A percentile compares a stretch with the other conserved stretches of the same genome.
These are phyloP conservation scores for Fusarium sp. DNA, from an alignment of 2,329 filamentous ascomycete genomes.

Conservation along the genomic window DNA sequence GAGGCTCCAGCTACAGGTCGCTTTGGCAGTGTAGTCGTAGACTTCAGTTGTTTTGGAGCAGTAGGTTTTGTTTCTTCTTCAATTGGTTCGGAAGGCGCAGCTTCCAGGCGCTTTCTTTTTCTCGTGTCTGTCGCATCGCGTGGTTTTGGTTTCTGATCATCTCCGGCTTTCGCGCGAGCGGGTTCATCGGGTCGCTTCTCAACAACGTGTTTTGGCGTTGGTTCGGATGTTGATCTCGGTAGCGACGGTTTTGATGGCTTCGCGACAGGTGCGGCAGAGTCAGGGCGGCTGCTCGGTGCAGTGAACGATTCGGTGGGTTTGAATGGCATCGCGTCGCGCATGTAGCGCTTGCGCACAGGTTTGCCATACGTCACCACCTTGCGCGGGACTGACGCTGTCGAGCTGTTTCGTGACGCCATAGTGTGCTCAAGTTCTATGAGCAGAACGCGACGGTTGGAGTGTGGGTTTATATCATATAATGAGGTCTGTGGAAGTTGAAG, in stretches of 20 bases:
- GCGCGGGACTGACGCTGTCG: conserved; percentile 36
- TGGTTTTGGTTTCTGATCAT: conserved; percentile 9
- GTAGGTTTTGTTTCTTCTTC: conserved; percentile 4
- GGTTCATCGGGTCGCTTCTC: conserved; percentile 10
- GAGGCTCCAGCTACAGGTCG: conserved; percentile 1
- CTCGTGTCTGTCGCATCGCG: conserved; percentile 30
- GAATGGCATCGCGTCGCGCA: conserved; percentile 36
- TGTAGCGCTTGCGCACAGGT: conserved; percentile 37
- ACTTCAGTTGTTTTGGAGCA: conserved; percentile 16
- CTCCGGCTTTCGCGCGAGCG: background rate
- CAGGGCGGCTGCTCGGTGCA: conserved; percentile 14
- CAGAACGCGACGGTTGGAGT: background rate
- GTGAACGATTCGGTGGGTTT: conserved; percentile 30
- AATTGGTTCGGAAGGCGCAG: conserved; percentile 1
- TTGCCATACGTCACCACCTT: conserved; percentile 44
- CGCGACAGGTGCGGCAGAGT: conserved; percentile 13
- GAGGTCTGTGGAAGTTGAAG: background rate
- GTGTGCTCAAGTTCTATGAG: conserved; percentile 6
- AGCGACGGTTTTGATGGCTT: conserved; percentile 28
- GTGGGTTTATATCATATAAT: conserved; percentile 22
- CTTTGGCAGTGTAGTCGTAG: conserved; percentile 15
- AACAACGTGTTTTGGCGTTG: conserved; percentile 16
- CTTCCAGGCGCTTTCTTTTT: conserved; percentile 39
- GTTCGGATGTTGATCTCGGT: conserved; percentile 27
- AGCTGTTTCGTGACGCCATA: conserved; percentile 35